Conservation (phyloP, 1,139 yeast genomes). For the Arxiozyma heterogenica region DNA sequence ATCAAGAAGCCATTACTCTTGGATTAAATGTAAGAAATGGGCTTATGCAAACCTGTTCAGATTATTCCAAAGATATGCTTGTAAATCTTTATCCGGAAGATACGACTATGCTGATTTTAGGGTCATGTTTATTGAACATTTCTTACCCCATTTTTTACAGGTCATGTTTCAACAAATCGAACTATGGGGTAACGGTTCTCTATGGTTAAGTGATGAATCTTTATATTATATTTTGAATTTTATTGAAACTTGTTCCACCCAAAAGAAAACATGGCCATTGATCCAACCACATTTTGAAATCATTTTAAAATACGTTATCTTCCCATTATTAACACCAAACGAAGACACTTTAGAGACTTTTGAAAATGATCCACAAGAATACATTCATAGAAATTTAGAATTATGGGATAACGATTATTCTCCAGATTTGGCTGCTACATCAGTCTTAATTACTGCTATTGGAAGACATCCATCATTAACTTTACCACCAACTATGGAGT, state of each 20-base stretch:
- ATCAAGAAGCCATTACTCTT: slow-evolving; percentile 41
- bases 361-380: slow-evolving; percentile 86
- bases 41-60: slow-evolving; percentile 70
- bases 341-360: slow-evolving; percentile 64
- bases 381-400: slow-evolving; percentile 72
- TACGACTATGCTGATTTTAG: slow-evolving; percentile 46
- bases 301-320: slow-evolving; percentile 63
- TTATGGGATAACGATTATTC: slow-evolving; percentile 48
- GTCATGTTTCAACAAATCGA: slow-evolving; percentile 60
- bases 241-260: slow-evolving; percentile 60
- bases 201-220: slow-evolving; percentile 65
- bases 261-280: slow-evolving; percentile 60
- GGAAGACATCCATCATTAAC: slow-evolving; percentile 56
- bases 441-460: slow-evolving; percentile 55
- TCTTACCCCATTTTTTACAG: slow-evolving; percentile 65
- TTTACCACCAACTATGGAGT: slow-evolving; percentile 54
- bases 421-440: slow-evolving; percentile 63
- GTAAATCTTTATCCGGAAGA: slow-evolving; percentile 41
- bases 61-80: slow-evolving; percentile 66
- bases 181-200: slow-evolving; percentile 54
- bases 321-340: slow-evolving; percentile 67
- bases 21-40: slow-evolving; percentile 88
- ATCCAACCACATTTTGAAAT: slow-evolving; percentile 62
- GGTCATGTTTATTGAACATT: slow-evolving; percentile 40
- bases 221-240: slow-evolving; percentile 61